A percentile compares a stretch with the other conserved stretches of the same genome.
Evolutionary conservation across 192 early-diverging fungal species (phyloP).

Genomic region (Haplosporangium gracile): DNA sequence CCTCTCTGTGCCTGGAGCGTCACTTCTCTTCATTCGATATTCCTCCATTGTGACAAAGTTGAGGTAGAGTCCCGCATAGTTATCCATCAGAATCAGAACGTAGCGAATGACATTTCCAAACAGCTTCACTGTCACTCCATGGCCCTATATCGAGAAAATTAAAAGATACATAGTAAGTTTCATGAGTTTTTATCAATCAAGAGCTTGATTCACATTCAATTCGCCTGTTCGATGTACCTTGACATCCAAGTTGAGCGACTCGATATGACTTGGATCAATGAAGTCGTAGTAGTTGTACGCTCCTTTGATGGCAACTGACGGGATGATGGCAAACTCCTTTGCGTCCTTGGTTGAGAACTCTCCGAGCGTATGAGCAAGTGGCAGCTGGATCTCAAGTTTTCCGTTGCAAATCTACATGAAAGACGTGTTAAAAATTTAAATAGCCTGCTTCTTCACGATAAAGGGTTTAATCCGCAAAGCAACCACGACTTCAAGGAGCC

Average conservation of each 20-base stretch:
- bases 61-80: conserved; percentile 75
- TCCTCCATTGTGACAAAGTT: conserved; percentile 76
- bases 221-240: conserved; percentile 48
- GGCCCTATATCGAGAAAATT: conserved; percentile 49
- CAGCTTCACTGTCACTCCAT: conserved; percentile 68
- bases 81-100: conserved; percentile 76
- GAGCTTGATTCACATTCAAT: neutral
- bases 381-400: conserved; percentile 64
- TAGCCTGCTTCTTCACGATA: neutral
- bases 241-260: conserved; percentile 63
- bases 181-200: neutral
- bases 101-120: conserved; percentile 79
- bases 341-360: conserved; percentile 68
- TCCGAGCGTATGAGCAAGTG: conserved; percentile 74
- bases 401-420: conserved; percentile 61
- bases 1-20: conserved; percentile 25
- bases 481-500: neutral
- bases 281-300: conserved; percentile 67
- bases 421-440: neutral
- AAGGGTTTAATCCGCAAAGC: neutral
- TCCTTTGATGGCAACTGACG: conserved; percentile 60
- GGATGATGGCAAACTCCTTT: conserved; percentile 61
- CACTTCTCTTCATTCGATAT: conserved; percentile 58
- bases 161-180: conserved; percentile 11
- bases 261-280: conserved; percentile 63